Evolutionary conservation across 805 yeast species (phyloP), one percentile per base, ranked within the genome.

Genomic region (Candida broadrunensis): DNA sequence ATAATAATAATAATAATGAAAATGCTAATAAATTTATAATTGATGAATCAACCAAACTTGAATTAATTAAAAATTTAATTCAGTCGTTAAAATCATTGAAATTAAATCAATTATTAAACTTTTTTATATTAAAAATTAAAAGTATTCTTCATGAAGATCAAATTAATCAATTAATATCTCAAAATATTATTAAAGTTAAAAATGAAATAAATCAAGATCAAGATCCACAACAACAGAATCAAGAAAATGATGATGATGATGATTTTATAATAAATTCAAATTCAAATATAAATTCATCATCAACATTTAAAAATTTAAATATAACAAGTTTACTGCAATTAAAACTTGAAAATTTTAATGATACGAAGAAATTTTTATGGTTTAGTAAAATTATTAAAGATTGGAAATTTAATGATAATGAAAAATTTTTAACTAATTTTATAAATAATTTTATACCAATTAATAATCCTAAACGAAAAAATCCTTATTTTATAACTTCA

Each of bases 361-460:
- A 45, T 8, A 37, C 60, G 34, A 63, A 56, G 41, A 54, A 55
- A 40, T 52, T 48, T 27, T 42, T 60, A 26, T 65, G 69, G 70
- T 46, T 65, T 33, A 46, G 51, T 41, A 35, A 46, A 6, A 47
- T 50, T 14, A 55, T 63, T 45, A 50, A 41, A 31, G 43, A 36
- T 12, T 63, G 65, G 61, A 49, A 45, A 27, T 48, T 57, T 37
- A 38, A 42, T 31, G 41, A 46, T 27, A 43, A 46, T 11, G 47
- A 44, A 4, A 14, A 19, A 8, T 44, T 58, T 27, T 35, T 49
- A 15, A 37, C 43, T n/a, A 25, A 11, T 25, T 54, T 47, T 38
- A 43, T 30, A 31, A 33, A 32, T 31, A 45, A 37, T 44, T 49
- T 39, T 31, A 30, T 45, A 16, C 39, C 38, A 8, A 21, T 7